A percentile compares a stretch with the other conserved stretches of the same genome.
Conservation (phyloP, 164 flowering plant genomes). For the Dillenia suffruticosa region DNA sequence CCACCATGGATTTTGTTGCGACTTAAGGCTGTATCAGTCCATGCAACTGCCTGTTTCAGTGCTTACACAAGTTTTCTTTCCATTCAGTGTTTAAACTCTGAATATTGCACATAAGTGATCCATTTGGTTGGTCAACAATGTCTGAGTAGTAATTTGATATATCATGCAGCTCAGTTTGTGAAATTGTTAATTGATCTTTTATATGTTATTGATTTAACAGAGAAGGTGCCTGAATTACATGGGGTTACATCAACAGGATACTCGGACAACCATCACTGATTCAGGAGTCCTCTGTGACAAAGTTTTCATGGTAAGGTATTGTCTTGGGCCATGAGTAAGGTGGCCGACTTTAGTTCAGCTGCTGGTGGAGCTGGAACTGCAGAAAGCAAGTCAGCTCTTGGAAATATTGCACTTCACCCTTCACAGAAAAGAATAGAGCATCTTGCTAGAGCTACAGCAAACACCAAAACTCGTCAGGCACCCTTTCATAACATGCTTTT, state of each 20-base stretch:
- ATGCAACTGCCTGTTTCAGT: too few species aligned
- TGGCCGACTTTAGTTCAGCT: constrained; percentile 25
- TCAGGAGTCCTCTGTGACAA: constrained; percentile 83
- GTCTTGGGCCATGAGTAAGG: constrained; percentile 39
- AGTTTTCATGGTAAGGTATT: constrained; percentile 64
- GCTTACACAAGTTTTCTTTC: too few species aligned
- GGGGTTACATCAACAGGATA: constrained; percentile 94
- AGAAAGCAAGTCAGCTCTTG: constrained; percentile 35
- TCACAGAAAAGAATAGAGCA: constrained; percentile 82
- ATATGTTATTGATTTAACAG: constrained; percentile 31
- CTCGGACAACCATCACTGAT: constrained; percentile 95
- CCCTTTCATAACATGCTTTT: constrained; percentile 98
- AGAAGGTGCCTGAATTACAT: constrained; percentile 91
- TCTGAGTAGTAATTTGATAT: too few species aligned
- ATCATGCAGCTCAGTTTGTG: constrained; percentile 1
- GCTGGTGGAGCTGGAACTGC: constrained; percentile 26
- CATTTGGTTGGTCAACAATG: too few species aligned
- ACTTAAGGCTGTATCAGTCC: too few species aligned
- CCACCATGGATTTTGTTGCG: too few species aligned
- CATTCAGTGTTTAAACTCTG: too few species aligned
- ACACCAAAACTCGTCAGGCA: constrained; percentile 87
- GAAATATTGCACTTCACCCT: constrained; percentile 76
- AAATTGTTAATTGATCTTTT: not conserved
- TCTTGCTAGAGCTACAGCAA: constrained; percentile 92
- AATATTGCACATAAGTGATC: too few species aligned